A percentile compares a stretch with the other conserved stretches of the same genome.
Conservation (phyloP, 441 rosid species). For the Populus hybrid region DNA sequence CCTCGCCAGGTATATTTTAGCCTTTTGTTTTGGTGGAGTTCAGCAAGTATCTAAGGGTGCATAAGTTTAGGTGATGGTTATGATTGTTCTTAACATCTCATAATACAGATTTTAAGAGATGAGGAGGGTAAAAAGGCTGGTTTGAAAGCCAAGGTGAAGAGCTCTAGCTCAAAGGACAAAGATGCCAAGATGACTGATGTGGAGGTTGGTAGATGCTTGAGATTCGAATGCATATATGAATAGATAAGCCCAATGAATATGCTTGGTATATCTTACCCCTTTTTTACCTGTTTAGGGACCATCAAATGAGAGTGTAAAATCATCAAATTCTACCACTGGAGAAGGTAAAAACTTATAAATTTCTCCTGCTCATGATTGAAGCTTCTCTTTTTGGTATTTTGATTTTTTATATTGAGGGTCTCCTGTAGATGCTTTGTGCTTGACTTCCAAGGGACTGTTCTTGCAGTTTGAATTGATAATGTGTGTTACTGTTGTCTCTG, state of each 20-base stretch:
- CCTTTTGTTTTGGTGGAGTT: slow-evolving; percentile 10
- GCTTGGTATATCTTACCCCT: slow-evolving; percentile 1
- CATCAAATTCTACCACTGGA: slow-evolving; percentile 43
- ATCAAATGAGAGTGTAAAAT: slow-evolving; percentile 53
- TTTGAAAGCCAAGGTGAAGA: slow-evolving; percentile 52
- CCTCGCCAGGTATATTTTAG: slow-evolving; percentile 73
- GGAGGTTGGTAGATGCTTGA: slow-evolving; percentile 44
- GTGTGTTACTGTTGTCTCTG: not conserved
- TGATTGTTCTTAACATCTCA: slow-evolving; percentile 3
- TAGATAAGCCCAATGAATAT: not conserved
- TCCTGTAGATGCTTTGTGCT: slow-evolving; percentile 1
- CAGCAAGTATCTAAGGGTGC: not conserved
- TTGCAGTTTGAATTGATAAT: not conserved
- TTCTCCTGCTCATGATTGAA: not conserved
- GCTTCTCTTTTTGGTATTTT: not conserved
- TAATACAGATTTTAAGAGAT: slow-evolving; percentile 64
- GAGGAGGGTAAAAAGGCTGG: slow-evolving; percentile 90
- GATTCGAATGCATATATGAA: not conserved
- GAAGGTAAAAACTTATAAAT: slow-evolving; percentile 43
- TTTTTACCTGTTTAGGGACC: slow-evolving; percentile 45
- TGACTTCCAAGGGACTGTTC: not conserved
- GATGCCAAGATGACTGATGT: slow-evolving; percentile 78
- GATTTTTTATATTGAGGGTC: not conserved
- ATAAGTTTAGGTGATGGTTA: not conserved
- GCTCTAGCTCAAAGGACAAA: slow-evolving; percentile 49